These are phyloP conservation scores for Fusarium ramigenum DNA, from an alignment of 2,329 filamentous ascomycete species.

Conservation along the genomic window DNA sequence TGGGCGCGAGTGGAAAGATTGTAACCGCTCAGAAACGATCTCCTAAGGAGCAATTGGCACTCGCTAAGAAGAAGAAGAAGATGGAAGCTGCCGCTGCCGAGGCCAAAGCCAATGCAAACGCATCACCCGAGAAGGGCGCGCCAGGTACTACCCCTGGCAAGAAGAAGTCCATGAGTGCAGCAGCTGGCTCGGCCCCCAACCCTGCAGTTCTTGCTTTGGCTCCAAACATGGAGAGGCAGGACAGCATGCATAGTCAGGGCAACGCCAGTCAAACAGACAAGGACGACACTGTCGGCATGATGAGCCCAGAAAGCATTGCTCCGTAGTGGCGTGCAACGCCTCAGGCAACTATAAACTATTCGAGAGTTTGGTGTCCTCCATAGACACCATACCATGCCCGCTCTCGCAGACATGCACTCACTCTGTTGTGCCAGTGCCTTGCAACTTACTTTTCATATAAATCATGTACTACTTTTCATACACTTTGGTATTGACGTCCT, in stretches of 20 bases:
- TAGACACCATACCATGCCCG: neutral
- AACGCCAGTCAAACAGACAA: slow-evolving; percentile 72
- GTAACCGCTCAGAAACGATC: slow-evolving; percentile 84
- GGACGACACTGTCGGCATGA: slow-evolving; percentile 77
- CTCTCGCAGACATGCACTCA: neutral
- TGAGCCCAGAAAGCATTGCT: slow-evolving; percentile 83
- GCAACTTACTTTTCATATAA: slow-evolving; percentile 25
- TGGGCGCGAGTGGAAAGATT: slow-evolving; percentile 82
- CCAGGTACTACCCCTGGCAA: slow-evolving; percentile 58
- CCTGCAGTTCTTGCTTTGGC: slow-evolving; percentile 53
- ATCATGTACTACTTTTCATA: slow-evolving; percentile 36
- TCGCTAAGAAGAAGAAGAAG: slow-evolving; percentile 91
- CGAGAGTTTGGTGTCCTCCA: neutral
- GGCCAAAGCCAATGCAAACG: slow-evolving; percentile 52
- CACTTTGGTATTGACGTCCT: slow-evolving; percentile 15
- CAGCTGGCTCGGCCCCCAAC: slow-evolving; percentile 51
- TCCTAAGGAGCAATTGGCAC: slow-evolving; percentile 81
- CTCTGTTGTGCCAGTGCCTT: neutral
- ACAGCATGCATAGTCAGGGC: slow-evolving; percentile 67
- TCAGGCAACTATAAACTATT: slow-evolving; percentile 6
- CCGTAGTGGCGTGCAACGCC: slow-evolving; percentile 47
- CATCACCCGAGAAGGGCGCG: slow-evolving; percentile 48
- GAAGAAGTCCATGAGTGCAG: slow-evolving; percentile 58
- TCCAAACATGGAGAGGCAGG: slow-evolving; percentile 66
- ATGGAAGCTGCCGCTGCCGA: slow-evolving; percentile 68